Evolutionary conservation across 2,329 filamentous ascomycete genomes (phyloP).

Genomic region (Lachnellula cervina): DNA sequence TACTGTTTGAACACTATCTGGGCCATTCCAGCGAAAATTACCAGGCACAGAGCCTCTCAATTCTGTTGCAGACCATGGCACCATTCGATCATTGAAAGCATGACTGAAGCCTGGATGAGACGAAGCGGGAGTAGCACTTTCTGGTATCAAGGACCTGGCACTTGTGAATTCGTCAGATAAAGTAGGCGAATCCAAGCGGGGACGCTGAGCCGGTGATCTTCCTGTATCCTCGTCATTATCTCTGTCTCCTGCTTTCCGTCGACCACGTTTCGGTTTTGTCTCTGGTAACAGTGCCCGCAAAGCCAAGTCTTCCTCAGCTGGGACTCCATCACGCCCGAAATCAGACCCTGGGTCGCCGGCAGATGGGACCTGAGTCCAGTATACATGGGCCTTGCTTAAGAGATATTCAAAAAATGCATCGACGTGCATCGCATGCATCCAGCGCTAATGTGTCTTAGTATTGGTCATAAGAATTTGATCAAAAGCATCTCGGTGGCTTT

Average conservation of each 20-base stretch:
- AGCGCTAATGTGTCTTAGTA: slow-evolving; percentile 53
- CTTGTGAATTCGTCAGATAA: slow-evolving; percentile 37
- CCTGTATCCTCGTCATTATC: slow-evolving; percentile 49
- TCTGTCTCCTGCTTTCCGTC: slow-evolving; percentile 55
- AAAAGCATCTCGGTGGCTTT: too few species aligned
- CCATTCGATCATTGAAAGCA: slow-evolving; percentile 21
- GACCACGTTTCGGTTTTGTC: slow-evolving; percentile 57
- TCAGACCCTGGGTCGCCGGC: slow-evolving; percentile 58
- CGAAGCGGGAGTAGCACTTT: slow-evolving; percentile 37
- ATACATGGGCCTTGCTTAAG: slow-evolving; percentile 69
- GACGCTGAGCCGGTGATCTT: slow-evolving; percentile 52
- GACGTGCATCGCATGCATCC: slow-evolving; percentile 96
- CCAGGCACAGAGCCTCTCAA: slow-evolving; percentile 22
- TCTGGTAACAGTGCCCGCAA: slow-evolving; percentile 79
- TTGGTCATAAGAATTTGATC: not conserved
- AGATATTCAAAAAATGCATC: slow-evolving; percentile 94
- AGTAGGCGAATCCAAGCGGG: slow-evolving; percentile 52
- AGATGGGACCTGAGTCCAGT: slow-evolving; percentile 72
- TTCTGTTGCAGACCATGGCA: slow-evolving; percentile 27
- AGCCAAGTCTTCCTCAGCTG: slow-evolving; percentile 82
- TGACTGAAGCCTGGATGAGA: slow-evolving; percentile 29
- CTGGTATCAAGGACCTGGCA: slow-evolving; percentile 31
- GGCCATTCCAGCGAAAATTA: slow-evolving; percentile 34
- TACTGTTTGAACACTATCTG: slow-evolving; percentile 54
- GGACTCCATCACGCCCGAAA: slow-evolving; percentile 72